Percentiles rank a stretch among this genome's conserved stretches.
Conservation (phyloP, 495 filamentous ascomycete genomes). For the Penicillium mononematosum region DNA sequence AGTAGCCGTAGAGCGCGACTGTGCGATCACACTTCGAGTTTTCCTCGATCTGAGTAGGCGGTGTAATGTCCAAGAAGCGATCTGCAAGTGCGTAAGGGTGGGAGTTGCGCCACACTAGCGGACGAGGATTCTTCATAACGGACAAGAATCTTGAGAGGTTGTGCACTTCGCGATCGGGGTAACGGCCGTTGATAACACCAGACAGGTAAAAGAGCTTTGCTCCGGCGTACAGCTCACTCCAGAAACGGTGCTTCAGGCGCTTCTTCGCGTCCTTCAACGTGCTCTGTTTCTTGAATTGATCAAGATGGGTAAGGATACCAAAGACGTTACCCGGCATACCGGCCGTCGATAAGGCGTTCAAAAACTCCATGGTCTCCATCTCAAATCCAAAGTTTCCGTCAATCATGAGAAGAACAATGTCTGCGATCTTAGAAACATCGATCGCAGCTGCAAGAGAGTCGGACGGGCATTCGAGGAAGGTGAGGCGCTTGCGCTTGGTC, state of each 20-base stretch:
- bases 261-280: constrained; percentile 90
- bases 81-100: constrained; percentile 93
- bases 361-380: constrained; percentile 99
- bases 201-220: constrained; percentile 96
- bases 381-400: constrained; percentile 98
- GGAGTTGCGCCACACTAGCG: constrained; percentile 92
- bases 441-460: constrained; percentile 91
- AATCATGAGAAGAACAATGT: constrained; percentile 96
- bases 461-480: constrained; percentile 94
- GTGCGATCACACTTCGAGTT: constrained; percentile 86
- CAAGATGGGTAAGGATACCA: constrained; percentile 92
- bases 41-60: constrained; percentile 83
- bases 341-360: constrained; percentile 82
- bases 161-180: constrained; percentile 94
- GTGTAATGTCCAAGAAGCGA: constrained; percentile 90
- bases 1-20: constrained; percentile 87
- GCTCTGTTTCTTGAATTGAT: constrained; percentile 90
- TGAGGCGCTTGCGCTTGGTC: constrained; percentile 86
- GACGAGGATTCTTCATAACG: constrained; percentile 98
- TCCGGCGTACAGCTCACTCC: constrained; percentile 94
- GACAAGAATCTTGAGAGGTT: constrained; percentile 92
- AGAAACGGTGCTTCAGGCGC: constrained; percentile 89
- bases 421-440: constrained; percentile 91
- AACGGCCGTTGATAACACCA: constrained; percentile 92
- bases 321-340: constrained; percentile 99